Evolutionary conservation across 352 stramenopile species (phyloP), one percentile per base, ranked within the genome.

Genomic region (Peronosclerospora sorghi): DNA sequence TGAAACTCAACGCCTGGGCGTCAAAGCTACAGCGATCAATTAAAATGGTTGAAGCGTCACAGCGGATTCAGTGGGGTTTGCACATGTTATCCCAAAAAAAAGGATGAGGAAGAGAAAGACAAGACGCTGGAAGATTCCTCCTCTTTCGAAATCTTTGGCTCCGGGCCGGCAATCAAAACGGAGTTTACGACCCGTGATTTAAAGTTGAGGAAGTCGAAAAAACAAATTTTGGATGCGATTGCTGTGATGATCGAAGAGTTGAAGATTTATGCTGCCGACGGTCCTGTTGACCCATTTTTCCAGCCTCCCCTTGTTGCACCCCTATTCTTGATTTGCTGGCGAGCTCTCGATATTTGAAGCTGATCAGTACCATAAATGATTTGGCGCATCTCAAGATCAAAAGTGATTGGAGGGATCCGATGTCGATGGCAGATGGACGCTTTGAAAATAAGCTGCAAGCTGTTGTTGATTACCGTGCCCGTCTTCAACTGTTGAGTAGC

Each of bases 1-100:
- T 75, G 65, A 86, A 86, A 41, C 62, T 88, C 12, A 78, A 88
- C 35, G 59, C 52, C 7, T 91, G 79, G 79, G 59, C 86, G 30
- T 54, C 72, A 6, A 79, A 72, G 28, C 38, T 91, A 12, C 65
- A 86, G 49, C 65, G 73, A 37, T 83, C 79, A 20, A 66, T 82
- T 5, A 88, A 87, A 49, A 64, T 89, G 15, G 57, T 91, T 4
- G 79, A 91, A 45, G 74, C 74, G 0, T 77, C 79, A 2, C 73
- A 86, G 21, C 73, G 76, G 19, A 70, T 91, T 17, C 56, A 86
- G 32, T 91, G 79, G 79, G 35, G 57, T 59, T 21, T 63, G 26
- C 37, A 51, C 9, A 32, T 23, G 24, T n/a, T 30, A 8, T 14
- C 24, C n/a, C 14, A 40, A 52, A 1, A 56, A 59, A 39, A 52